A percentile compares a stretch with the other conserved stretches of the same genome.
Evolutionary conservation across 192 early-diverging fungal genomes (phyloP).

Genomic region (Dimargaris verticillata): DNA sequence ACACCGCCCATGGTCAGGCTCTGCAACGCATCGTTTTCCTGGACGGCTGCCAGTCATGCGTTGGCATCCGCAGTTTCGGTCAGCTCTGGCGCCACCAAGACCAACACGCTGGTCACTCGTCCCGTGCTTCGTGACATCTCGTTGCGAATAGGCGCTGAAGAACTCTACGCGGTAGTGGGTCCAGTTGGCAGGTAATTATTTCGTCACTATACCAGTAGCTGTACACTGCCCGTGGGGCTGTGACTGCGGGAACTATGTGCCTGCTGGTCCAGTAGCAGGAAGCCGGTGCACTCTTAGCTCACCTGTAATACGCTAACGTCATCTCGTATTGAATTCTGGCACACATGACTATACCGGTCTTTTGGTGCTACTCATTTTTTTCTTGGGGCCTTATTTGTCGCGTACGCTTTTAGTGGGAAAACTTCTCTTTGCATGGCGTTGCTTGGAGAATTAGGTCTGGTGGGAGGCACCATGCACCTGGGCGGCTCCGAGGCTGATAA

Average conservation of each 20-base stretch:
- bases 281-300: too few relatives aligned
- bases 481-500: neutral
- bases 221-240: too few relatives aligned
- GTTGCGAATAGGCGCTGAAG: constrained; percentile 17
- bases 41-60: neutral
- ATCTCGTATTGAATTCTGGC: too few relatives aligned
- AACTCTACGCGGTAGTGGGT: constrained; percentile 23
- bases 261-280: too few relatives aligned
- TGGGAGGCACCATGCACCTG: constrained; percentile 17
- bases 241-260: too few relatives aligned
- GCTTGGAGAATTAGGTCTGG: constrained; percentile 22
- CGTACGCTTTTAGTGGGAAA: constrained; percentile 15
- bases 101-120: neutral
- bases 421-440: constrained; percentile 29
- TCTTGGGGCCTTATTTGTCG: neutral
- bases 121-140: constrained; percentile 20
- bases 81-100: too few relatives aligned
- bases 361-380: too few relatives aligned
- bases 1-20: neutral
- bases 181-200: constrained; percentile 21
- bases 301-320: too few relatives aligned
- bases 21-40: neutral
- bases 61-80: neutral
- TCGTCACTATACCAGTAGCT: too few relatives aligned
- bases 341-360: too few relatives aligned